Evolutionary conservation across 305 asterid genomes (phyloP), one percentile per base, ranked within the genome.

Genomic region (Fraxinus platypoda): DNA sequence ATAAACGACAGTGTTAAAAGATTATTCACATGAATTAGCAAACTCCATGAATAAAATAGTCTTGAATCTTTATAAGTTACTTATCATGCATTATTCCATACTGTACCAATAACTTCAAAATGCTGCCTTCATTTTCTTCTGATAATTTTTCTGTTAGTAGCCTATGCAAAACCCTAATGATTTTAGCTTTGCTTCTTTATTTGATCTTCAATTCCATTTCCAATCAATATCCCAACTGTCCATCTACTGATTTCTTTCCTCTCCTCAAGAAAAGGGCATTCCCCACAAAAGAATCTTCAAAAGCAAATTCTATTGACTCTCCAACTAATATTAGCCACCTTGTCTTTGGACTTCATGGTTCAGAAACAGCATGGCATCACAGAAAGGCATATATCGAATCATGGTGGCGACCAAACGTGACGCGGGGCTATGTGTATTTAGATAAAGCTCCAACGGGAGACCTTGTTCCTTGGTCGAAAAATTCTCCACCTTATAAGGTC

Each of bases 331-430:
- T 91, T 1, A 78, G 41, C 87, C 94, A 93, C 85, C 84, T 93
- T 1, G 80, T 87, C 0, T 88, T 93, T 76, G 93, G 92, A 2
- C 77, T 93, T 21, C 33, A 90, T 13, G 94, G 93, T 4, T 93
- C 94, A 3, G 88, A 87, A 19, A 28, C 68, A 0, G 90, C 92
- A 1, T 84, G 88, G 88, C 89, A 87, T 12, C 64, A 78, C 2
- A 73, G 95, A 3, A 85, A 74, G 66, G 9, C 54, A 0, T 92
- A 91, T 78, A 81, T 84, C 15, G 88, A 92, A 62, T 85, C 95
- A 2, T 92, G 97, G 97, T 91, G 94, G 93, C 81, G 87, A 41
- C 93, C 92, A 2, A 81, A 85, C 8, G 15, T 26, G 1, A 88
- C 91, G 13, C 79, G 87, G 0, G 96, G 93, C 0, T 12, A 84